These are phyloP conservation scores for Cryptococcus depauperatus DNA, from an alignment of 1,284 basidiomycete species.

Conservation along the genomic window DNA sequence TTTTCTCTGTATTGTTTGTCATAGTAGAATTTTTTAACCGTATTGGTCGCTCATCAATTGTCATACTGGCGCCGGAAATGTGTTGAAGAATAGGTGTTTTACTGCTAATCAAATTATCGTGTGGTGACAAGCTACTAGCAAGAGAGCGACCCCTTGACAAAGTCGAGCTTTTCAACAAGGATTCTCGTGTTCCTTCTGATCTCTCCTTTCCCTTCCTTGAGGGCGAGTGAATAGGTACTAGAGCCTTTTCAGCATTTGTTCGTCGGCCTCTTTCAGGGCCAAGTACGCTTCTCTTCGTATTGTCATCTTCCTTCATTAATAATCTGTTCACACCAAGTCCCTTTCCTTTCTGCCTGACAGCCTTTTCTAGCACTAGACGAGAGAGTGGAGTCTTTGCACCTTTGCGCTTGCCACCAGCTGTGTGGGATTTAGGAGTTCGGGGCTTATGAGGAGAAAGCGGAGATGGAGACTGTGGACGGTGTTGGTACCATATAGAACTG, in stretches of 20 bases:
- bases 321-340: slow-evolving; percentile 3
- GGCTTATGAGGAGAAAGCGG: slow-evolving; percentile 28
- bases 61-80: too few species aligned
- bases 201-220: too few species aligned
- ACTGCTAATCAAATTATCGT: too few species aligned
- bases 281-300: slow-evolving; percentile 10
- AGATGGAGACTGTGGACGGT: slow-evolving; percentile 24
- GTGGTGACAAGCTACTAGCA: too few species aligned
- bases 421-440: slow-evolving; percentile 21
- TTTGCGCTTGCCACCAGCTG: slow-evolving; percentile 17
- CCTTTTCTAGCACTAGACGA: slow-evolving; percentile 39
- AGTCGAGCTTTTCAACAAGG: too few species aligned
- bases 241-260: slow-evolving; percentile 13
- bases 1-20: too few species aligned
- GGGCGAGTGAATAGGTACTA: too few species aligned
- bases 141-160: too few species aligned
- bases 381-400: slow-evolving; percentile 30
- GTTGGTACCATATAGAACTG: slow-evolving; percentile 11
- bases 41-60: too few species aligned
- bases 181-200: too few species aligned
- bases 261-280: slow-evolving; percentile 18
- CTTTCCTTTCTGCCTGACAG: slow-evolving; percentile 16
- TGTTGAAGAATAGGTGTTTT: too few species aligned
- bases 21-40: too few species aligned
- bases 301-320: slow-evolving; percentile 1